Evolutionary conservation across 2,329 filamentous ascomycete genomes (phyloP).

Genomic region (Neonectria punicea): DNA sequence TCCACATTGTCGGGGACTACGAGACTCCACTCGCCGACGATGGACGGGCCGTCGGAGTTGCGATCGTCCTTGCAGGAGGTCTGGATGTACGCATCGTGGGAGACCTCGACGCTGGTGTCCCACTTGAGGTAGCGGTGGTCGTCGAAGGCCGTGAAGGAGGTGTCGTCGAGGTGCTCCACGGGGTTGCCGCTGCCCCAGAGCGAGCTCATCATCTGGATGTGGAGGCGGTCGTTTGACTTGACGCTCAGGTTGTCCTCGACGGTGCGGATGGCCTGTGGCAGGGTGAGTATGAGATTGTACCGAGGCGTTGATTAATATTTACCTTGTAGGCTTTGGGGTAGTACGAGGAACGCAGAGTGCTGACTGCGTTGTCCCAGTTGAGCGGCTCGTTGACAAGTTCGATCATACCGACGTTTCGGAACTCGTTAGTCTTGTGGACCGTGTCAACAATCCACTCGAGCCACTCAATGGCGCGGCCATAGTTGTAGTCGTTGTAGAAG

Average conservation of each 20-base stretch:
- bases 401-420: constrained; percentile 67
- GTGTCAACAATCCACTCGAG: constrained; percentile 65
- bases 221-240: constrained; percentile 55
- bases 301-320: background rate
- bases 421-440: constrained; percentile 60
- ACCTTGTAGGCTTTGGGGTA: constrained; percentile 38
- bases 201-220: constrained; percentile 62
- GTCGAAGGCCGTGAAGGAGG: constrained; percentile 62
- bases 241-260: constrained; percentile 58
- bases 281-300: background rate
- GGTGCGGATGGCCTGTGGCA: constrained; percentile 53
- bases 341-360: constrained; percentile 33
- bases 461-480: constrained; percentile 64
- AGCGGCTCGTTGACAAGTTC: constrained; percentile 53
- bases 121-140: constrained; percentile 71
- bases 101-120: constrained; percentile 46
- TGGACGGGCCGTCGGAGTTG: constrained; percentile 51
- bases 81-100: constrained; percentile 56
- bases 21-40: constrained; percentile 70
- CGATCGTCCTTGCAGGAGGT: constrained; percentile 61
- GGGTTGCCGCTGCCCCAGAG: constrained; percentile 68
- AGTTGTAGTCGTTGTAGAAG: constrained; percentile 68
- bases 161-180: constrained; percentile 54
- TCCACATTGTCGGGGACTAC: constrained; percentile 61
- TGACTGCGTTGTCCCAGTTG: constrained; percentile 32